A percentile compares a stretch with the other conserved stretches of the same genome.
phyloP scores from a whole-genome alignment of 2,329 filamentous ascomycete genomes.

The Epichloe gansuensis region DNA sequence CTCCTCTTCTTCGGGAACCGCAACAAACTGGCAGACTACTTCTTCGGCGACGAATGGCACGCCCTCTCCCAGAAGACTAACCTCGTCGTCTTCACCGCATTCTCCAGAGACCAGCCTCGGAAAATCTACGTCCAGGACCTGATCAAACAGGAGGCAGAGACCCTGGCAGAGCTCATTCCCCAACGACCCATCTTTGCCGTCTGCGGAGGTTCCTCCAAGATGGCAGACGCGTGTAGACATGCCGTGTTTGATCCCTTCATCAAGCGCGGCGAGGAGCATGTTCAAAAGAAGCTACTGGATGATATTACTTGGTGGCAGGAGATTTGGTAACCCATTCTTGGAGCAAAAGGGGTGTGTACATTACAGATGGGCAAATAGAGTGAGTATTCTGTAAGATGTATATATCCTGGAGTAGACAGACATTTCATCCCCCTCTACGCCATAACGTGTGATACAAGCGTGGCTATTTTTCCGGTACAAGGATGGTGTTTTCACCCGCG shows the following conservation, averaged over 20 bases:
- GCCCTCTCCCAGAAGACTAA: conserved; percentile 11
- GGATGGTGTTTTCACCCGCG: too few relatives aligned
- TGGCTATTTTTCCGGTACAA: too few relatives aligned
- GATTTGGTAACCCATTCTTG: conserved; percentile 33
- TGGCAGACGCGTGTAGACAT: conserved; percentile 41
- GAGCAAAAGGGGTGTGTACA: too few relatives aligned
- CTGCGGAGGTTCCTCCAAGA: conserved; percentile 44
- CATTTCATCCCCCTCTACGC: too few relatives aligned
- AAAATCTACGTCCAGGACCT: conserved; percentile 46
- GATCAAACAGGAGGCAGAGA: conserved; percentile 29
- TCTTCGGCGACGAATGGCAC: conserved; percentile 68
- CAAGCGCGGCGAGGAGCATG: conserved; percentile 22
- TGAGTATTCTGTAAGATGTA: too few relatives aligned
- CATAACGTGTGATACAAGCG: too few relatives aligned
- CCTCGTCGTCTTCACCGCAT: conserved; percentile 27
- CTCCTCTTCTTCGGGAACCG: conserved; percentile 78
- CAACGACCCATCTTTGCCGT: conserved; percentile 35
- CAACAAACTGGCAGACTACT: conserved; percentile 62
- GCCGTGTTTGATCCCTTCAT: conserved; percentile 38
- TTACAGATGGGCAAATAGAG: too few relatives aligned
- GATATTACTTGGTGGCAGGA: conserved; percentile 41
- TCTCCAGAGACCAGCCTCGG: conserved; percentile 33
- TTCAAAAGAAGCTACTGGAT: conserved; percentile 25
- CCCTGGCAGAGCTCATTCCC: conserved; percentile 21
- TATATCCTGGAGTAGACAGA: too few relatives aligned